Conservation (phyloP, 2,329 filamentous ascomycete genomes). For the Capronia epimyces region DNA sequence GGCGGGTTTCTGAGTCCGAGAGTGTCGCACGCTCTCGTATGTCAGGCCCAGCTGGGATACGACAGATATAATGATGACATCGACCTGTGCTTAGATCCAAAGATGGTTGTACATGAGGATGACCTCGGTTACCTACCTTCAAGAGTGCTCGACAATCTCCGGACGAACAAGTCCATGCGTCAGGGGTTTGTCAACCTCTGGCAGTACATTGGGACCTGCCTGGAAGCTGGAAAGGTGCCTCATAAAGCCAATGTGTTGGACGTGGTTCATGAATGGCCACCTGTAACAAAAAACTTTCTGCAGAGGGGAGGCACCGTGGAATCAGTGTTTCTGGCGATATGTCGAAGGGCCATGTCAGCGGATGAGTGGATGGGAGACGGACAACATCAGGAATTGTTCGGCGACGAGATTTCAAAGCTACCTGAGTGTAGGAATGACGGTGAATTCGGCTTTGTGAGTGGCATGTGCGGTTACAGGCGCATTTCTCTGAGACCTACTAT, state of each 20-base stretch:
- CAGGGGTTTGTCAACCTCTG: conserved; percentile 36
- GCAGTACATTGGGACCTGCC: conserved; percentile 28
- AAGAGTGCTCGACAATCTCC: conserved; percentile 30
- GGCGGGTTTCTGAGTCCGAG: conserved; percentile 38
- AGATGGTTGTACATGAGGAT: conserved; percentile 24
- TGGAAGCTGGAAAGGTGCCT: conserved; percentile 27
- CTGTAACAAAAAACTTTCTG: conserved; percentile 32
- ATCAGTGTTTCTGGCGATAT: conserved; percentile 28
- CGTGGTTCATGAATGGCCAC: conserved; percentile 30
- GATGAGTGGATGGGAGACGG: conserved; percentile 33
- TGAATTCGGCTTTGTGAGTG: conserved; percentile 35
- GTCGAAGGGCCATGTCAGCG: conserved; percentile 22
- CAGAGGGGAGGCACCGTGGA: conserved; percentile 32
- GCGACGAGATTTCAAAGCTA: conserved; percentile 26
- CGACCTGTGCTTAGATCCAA: conserved; percentile 17
- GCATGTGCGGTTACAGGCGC: conserved; percentile 23
- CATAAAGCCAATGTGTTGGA: conserved; percentile 29
- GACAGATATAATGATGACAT: conserved; percentile 27
- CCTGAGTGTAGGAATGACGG: conserved; percentile 36
- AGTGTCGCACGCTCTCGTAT: conserved; percentile 33
- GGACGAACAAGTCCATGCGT: conserved; percentile 35
- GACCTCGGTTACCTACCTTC: conserved; percentile 27
- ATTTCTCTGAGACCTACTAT: conserved; percentile 5
- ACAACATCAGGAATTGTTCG: conserved; percentile 21
- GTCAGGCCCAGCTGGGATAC: conserved; percentile 29